phyloP scores from a whole-genome alignment of 139 green algal genomes.

The Zygnema circumcarinatum region DNA sequence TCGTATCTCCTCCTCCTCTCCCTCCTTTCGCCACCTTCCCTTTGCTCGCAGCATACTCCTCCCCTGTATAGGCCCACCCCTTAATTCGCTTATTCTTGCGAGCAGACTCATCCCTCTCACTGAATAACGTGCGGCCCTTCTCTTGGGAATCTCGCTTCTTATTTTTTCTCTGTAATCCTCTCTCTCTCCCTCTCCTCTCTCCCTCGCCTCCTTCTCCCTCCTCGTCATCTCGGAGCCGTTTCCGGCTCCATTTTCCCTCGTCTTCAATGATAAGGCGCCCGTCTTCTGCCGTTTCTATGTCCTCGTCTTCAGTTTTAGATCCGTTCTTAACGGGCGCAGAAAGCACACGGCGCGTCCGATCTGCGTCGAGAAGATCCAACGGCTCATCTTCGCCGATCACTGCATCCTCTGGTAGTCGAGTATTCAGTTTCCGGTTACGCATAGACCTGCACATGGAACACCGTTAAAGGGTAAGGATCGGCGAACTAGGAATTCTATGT shows the following conservation, averaged over 20 bases:
- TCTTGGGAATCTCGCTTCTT: constrained; percentile 42
- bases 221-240: constrained; percentile 56
- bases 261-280: constrained; percentile 78
- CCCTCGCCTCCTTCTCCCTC: constrained; percentile 23
- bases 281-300: constrained; percentile 62
- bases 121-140: constrained; percentile 8
- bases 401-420: constrained; percentile 48
- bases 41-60: constrained; percentile 58
- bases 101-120: not conserved
- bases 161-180: not conserved
- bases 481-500: no score
- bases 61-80: constrained; percentile 20
- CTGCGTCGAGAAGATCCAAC: constrained; percentile 84
- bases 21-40: no score
- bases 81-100: constrained; percentile 25
- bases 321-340: constrained; percentile 19
- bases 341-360: constrained; percentile 67
- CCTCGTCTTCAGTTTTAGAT: constrained; percentile 36
- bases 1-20: constrained; percentile 65
- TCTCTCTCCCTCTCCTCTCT: not conserved
- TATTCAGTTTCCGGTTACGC: not conserved
- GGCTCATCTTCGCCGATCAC: constrained; percentile 69
- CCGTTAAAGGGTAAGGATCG: not conserved
- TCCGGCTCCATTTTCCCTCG: constrained; percentile 47
- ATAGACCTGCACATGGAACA: constrained; percentile 4